phyloP scores from a whole-genome alignment of 305 asterid species.

The Andrographis paniculata region DNA sequence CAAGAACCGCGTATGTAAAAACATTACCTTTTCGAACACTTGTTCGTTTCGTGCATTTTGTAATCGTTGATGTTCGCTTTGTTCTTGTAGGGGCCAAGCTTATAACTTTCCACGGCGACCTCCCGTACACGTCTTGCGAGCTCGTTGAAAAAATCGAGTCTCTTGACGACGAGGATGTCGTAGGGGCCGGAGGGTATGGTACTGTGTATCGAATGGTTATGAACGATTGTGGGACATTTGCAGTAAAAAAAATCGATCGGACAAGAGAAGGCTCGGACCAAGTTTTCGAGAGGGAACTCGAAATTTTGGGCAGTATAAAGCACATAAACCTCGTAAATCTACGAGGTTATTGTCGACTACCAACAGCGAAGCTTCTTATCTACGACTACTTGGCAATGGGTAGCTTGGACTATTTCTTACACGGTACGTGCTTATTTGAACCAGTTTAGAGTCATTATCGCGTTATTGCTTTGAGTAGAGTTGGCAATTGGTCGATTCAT shows the following conservation, averaged over 20 bases:
- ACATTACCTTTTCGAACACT: neutral
- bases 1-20: slow-evolving; percentile 64
- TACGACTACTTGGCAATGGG: slow-evolving; percentile 88
- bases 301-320: slow-evolving; percentile 85
- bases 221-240: slow-evolving; percentile 96
- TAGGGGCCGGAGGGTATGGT: slow-evolving; percentile 96
- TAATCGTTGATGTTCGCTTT: neutral
- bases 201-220: slow-evolving; percentile 95
- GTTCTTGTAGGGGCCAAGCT: slow-evolving; percentile 67
- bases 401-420: slow-evolving; percentile 80
- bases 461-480: neutral
- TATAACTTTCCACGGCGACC: slow-evolving; percentile 96
- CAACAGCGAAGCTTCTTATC: slow-evolving; percentile 83
- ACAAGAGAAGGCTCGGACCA: slow-evolving; percentile 88
- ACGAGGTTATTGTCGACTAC: slow-evolving; percentile 89
- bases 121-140: slow-evolving; percentile 94
- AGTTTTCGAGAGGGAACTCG: slow-evolving; percentile 88
- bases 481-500: no score
- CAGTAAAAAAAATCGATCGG: slow-evolving; percentile 83
- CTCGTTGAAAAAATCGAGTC: slow-evolving; percentile 92
- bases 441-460: neutral
- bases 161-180: slow-evolving; percentile 76
- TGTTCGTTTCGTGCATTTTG: neutral
- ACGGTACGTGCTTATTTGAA: slow-evolving; percentile 40
- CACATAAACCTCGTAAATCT: slow-evolving; percentile 88